Evolutionary conservation across 768 basidiomycete species (phyloP).

Genomic region (Tricholoma sp.): DNA sequence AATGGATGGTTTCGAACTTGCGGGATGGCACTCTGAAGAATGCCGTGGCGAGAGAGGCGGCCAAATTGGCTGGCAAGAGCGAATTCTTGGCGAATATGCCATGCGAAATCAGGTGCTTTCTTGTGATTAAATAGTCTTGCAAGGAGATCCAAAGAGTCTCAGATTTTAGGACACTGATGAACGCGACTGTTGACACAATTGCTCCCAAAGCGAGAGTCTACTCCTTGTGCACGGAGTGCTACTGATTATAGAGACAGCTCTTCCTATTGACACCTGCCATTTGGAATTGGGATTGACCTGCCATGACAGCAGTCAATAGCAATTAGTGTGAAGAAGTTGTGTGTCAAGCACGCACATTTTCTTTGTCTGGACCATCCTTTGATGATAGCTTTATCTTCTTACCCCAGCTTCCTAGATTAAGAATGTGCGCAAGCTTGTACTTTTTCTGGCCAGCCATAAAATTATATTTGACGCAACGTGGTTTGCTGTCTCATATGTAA

Average conservation of each 20-base stretch:
- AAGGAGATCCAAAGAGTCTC: too few species aligned
- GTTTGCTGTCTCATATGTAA: not conserved
- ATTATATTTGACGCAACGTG: too few species aligned
- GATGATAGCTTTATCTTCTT: not conserved
- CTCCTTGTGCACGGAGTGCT: slow-evolving; percentile 82
- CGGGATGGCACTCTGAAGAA: slow-evolving; percentile 98
- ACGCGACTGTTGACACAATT: slow-evolving; percentile 98
- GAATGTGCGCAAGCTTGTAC: not conserved
- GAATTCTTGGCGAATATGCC: slow-evolving; percentile 93
- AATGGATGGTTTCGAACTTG: slow-evolving; percentile 98
- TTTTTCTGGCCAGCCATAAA: too few species aligned
- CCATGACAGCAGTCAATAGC: too few species aligned
- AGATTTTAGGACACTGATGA: slow-evolving; percentile 91
- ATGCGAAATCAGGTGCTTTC: too few species aligned
- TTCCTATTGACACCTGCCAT: not conserved
- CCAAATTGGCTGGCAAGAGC: slow-evolving; percentile 93
- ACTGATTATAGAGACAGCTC: not conserved
- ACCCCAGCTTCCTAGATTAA: not conserved
- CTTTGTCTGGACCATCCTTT: not conserved
- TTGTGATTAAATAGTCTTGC: too few species aligned
- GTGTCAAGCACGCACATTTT: too few species aligned
- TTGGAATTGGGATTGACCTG: not conserved
- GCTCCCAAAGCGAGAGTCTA: slow-evolving; percentile 92
- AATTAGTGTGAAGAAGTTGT: too few species aligned
- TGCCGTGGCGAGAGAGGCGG: slow-evolving; percentile 93